Base-by-base conservation (phyloP, 768 basidiomycete species). In the Sistotremastrum niveocremeum region DNA sequence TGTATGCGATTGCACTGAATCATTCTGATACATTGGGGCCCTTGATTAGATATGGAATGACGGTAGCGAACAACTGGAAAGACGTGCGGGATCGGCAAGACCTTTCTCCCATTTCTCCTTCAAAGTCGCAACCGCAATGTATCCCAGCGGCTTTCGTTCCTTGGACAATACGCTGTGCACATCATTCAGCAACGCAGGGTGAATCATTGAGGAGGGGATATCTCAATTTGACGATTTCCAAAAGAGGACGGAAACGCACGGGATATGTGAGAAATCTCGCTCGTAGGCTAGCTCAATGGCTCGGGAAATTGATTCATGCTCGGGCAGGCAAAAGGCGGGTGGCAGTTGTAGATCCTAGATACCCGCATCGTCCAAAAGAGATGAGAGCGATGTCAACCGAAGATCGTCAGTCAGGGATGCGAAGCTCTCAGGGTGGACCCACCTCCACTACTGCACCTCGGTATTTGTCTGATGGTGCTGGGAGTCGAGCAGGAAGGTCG, bases 361-460 rank as follows among this genome's bases (percentile, higher is more conserved):
- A 35, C 33, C 7, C 34, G 33, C 38, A 32, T 41, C 20, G 20
- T 20, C 20, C 20, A 20, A 20, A 20, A 44, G 20, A 46, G 8
- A 37, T 39, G 12, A 37, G 32, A 45, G 43, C 7, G 44, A 38
- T 38, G 45, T 12, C 40, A 44, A 40, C 43, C 45, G 35, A 35
- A 37, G 12, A 41, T 45, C 20, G 39, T 46, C 31, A 44, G 33
- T 9, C 4, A 41, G 41, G n/a, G 9, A 12, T 38, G 49, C 20
- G 5, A 5, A 39, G n/a, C 44, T 10, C 28, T 8, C 43, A 39
- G 28, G 36, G 9, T 37, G 48, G n/a, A 54, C 64, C 44, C 49
- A 84, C 89, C 76, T 94, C 90, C 6, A 94, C 87, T 30, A 90
- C 87, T 3, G 90, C 88, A 2, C 90, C 89, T 20, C 88, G 73